A percentile compares a stretch with the other conserved stretches of the same genome.
Conservation (phyloP, 2,329 filamentous ascomycete species). For the Fusarium proliferatum region DNA sequence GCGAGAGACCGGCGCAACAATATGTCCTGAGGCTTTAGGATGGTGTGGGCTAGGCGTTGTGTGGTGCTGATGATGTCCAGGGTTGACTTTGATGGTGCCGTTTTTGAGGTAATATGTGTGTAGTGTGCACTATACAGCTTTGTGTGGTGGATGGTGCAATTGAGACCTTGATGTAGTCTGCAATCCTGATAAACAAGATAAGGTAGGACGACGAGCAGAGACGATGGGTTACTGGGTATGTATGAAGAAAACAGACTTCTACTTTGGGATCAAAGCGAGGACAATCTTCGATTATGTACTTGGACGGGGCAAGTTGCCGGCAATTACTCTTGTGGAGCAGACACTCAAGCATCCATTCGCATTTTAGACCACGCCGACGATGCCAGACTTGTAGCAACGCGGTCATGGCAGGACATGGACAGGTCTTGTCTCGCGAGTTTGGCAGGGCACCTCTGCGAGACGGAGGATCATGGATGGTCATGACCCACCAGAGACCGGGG, state of each 20-base stretch:
- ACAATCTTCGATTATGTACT: slow-evolving; percentile 47
- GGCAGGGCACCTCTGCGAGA: slow-evolving; percentile 38
- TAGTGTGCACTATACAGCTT: not conserved
- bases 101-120: not conserved
- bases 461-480: slow-evolving; percentile 32
- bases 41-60: slow-evolving; percentile 35
- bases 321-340: slow-evolving; percentile 38
- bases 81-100: slow-evolving; percentile 23
- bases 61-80: slow-evolving; percentile 28
- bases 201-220: slow-evolving; percentile 23
- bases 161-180: slow-evolving; percentile 28
- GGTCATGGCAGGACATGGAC: slow-evolving; percentile 18
- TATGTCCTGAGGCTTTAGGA: slow-evolving; percentile 7
- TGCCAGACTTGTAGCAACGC: slow-evolving; percentile 36
- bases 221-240: slow-evolving; percentile 19
- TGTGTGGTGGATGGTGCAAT: slow-evolving; percentile 17
- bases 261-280: slow-evolving; percentile 44
- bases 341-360: slow-evolving; percentile 21
- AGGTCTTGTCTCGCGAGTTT: not conserved
- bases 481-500: slow-evolving; percentile 35
- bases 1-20: slow-evolving; percentile 7
- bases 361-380: slow-evolving; percentile 32
- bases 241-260: slow-evolving; percentile 40
- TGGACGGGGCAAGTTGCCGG: slow-evolving; percentile 34
- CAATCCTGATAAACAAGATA: slow-evolving; percentile 18